Base-by-base conservation (phyloP, 2,329 filamentous ascomycete species). In the Hypomyces perniciosus region DNA sequence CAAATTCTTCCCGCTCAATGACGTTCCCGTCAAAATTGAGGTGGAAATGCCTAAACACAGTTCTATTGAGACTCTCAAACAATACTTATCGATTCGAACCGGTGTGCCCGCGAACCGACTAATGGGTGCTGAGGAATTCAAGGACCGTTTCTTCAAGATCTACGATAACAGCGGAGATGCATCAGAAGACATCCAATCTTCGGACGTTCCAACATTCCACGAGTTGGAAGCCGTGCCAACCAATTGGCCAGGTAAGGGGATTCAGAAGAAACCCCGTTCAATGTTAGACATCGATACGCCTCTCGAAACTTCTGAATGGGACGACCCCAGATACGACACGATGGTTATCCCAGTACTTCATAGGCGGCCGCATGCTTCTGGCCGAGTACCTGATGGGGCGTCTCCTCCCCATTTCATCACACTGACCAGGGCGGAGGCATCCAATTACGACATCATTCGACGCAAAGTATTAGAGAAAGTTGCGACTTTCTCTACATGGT, bases 71-170 rank as follows among this genome's bases (percentile, higher is more conserved):
- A 67, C 72, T 4, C 64, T 95, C 54, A 92, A 91, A 65, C 78
- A 81, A 46, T 85, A 80, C 62, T 71, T 92, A 34, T 83, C 85
- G n/a, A 76, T 75, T 46, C 80, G 84, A 45, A 80, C 84, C 2
- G 85, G 80, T 34, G 77, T 91, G 37, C 81, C 78, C 50, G 64
- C 75, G 45, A 77, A 84, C 44, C 79, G 81, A 9, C 65, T 96
- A n/a, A 83, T 96, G 63, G 84, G 85, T 10, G 85, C 83, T 1
- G 93, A 99, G 62, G 83, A 95, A 46, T 95, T 89, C 65, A 86
- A 83, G 59, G 76, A 83, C 58, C 90, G 85, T 59, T 91, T 96
- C 67, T 97, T 91, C 74, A 92, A 90, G 63, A 78, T 89, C 45
- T 90, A 93, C 57, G 80, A 89, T 27, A 88, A 96, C 60, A 72